A percentile compares a stretch with the other conserved stretches of the same genome.
Evolutionary conservation across 148 eudicot species (phyloP).

Genomic region (Limonium bicolor): DNA sequence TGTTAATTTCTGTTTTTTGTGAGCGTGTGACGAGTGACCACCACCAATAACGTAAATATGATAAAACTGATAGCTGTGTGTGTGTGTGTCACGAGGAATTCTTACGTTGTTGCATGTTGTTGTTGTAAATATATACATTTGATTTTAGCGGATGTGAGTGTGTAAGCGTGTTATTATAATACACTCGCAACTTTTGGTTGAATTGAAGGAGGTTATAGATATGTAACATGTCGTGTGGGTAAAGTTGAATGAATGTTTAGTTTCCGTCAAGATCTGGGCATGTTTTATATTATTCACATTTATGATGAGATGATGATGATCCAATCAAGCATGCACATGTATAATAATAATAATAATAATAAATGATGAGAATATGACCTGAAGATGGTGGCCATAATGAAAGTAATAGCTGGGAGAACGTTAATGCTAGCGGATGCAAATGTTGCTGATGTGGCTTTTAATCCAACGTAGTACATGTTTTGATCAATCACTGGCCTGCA

Average conservation of each 20-base stretch:
- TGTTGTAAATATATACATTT: too few relatives aligned
- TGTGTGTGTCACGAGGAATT: too few relatives aligned
- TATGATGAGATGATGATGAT: background rate
- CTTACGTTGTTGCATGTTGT: too few relatives aligned
- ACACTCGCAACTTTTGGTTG: too few relatives aligned
- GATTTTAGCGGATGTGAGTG: too few relatives aligned
- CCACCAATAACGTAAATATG: too few relatives aligned
- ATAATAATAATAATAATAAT: background rate
- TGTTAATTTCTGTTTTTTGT: too few relatives aligned
- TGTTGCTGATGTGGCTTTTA: constrained; percentile 33
- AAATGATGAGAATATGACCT: constrained; percentile 15
- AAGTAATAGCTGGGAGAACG: constrained; percentile 43
- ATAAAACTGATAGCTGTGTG: too few relatives aligned
- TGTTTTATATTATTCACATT: background rate
- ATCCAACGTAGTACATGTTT: constrained; percentile 37
- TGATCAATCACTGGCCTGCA: constrained; percentile 61
- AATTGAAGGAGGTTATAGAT: background rate
- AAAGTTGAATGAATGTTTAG: background rate
- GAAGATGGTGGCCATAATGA: constrained; percentile 41
- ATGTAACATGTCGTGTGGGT: background rate
- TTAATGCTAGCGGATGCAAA: constrained; percentile 37
- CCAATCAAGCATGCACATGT: background rate
- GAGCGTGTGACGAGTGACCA: too few relatives aligned
- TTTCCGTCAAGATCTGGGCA: too few relatives aligned
- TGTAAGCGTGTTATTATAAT: too few relatives aligned